A percentile compares a stretch with the other conserved stretches of the same genome.
Conservation (phyloP, 768 basidiomycete genomes). For the Boletus sensibilis region DNA sequence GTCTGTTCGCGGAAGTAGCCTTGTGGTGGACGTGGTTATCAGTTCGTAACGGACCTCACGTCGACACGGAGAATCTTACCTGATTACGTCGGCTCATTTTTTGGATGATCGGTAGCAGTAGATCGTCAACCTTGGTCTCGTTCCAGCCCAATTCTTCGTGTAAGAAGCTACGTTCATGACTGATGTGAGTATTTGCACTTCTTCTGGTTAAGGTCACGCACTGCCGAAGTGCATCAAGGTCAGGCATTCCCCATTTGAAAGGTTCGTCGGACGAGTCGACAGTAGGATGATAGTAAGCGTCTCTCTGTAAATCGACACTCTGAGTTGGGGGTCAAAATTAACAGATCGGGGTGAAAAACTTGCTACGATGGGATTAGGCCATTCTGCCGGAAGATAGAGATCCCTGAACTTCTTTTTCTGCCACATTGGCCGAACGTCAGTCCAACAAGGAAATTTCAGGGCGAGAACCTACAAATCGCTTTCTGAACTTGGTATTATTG, state of each 20-base stretch:
- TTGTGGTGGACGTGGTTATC: constrained; percentile 26
- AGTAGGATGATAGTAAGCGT: constrained; percentile 90
- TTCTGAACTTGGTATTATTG: constrained; percentile 72
- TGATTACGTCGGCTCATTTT: constrained; percentile 81
- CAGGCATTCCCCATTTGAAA: constrained; percentile 97
- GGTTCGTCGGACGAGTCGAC: constrained; percentile 90
- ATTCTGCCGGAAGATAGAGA: constrained; percentile 75
- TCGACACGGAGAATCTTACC: constrained; percentile 37
- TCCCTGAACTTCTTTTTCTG: constrained; percentile 90
- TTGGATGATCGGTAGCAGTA: constrained; percentile 89
- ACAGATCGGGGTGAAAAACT: constrained; percentile 30
- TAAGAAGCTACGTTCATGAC: constrained; percentile 52
- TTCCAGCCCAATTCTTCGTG: constrained; percentile 80
- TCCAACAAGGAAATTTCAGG: constrained; percentile 4
- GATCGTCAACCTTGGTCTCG: constrained; percentile 80
- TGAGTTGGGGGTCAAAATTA: background rate
- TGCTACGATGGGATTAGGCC: constrained; percentile 93
- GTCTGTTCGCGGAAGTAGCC: constrained; percentile 67
- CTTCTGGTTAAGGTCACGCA: constrained; percentile 37
- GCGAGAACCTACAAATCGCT: constrained; percentile 70
- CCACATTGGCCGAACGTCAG: constrained; percentile 10
- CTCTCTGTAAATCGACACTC: constrained; percentile 50
- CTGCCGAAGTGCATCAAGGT: constrained; percentile 87
- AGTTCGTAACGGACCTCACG: background rate
- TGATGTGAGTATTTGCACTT: constrained; percentile 15